Evolutionary conservation across 352 stramenopile genomes (phyloP).

Genomic region (Phytophthora europaea): DNA sequence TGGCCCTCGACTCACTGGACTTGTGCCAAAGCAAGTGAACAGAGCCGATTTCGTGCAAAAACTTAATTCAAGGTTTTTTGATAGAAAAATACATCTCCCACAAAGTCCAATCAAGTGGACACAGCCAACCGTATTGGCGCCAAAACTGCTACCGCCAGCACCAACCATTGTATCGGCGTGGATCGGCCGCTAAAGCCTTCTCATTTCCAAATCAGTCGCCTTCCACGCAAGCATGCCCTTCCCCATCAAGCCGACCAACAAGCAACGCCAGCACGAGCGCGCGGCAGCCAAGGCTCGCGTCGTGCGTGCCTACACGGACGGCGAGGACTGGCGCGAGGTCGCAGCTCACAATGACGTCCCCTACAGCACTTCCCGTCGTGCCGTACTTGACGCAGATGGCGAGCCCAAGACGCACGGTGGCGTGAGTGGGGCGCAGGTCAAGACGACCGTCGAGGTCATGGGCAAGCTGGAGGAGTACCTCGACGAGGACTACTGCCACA

Average conservation of each 20-base stretch:
- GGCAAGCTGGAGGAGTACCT: too few relatives aligned
- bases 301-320: background rate
- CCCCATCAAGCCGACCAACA: background rate
- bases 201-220: background rate
- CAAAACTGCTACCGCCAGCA: background rate
- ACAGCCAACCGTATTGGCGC: background rate
- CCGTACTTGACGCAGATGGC: conserved; percentile 1
- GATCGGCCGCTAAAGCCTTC: too few relatives aligned
- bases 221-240: background rate
- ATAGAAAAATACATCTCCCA: too few relatives aligned
- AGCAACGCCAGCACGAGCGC: conserved; percentile 2
- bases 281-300: background rate
- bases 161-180: background rate
- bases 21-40: too few relatives aligned
- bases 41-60: too few relatives aligned
- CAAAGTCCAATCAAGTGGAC: too few relatives aligned
- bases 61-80: too few relatives aligned
- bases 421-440: background rate
- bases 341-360: conserved; percentile 13
- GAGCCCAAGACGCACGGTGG: background rate
- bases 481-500: too few relatives aligned
- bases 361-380: conserved; percentile 3
- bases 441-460: too few relatives aligned
- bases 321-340: background rate
- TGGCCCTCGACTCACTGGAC: too few relatives aligned